phyloP scores from a whole-genome alignment of 257 asterid species.

The Rauvolfia tetraphylla region DNA sequence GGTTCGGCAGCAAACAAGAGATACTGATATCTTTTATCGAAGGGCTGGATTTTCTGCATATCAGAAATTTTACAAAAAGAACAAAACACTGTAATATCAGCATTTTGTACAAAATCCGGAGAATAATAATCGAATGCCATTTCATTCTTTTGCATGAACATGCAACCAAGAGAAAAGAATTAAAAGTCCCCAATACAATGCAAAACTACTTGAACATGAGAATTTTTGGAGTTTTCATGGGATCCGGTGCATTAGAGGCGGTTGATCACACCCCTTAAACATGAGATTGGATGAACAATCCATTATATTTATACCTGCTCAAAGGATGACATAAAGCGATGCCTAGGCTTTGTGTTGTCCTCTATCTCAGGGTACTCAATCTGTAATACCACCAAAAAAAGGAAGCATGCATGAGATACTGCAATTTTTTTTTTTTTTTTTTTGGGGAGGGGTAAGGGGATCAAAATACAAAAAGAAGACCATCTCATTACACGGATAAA shows the following conservation, averaged over 20 bases:
- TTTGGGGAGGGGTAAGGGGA: fast-evolving
- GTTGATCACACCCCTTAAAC: not conserved
- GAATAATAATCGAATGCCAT: not conserved
- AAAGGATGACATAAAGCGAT: constrained; percentile 95
- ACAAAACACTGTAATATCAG: not conserved
- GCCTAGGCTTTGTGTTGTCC: constrained; percentile 94
- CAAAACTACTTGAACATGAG: not conserved
- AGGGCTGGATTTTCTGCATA: constrained; percentile 73
- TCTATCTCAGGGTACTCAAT: constrained; percentile 99
- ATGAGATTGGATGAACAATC: not conserved
- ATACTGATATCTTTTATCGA: constrained; percentile 82
- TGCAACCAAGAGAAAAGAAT: not conserved
- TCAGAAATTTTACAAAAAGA: not conserved
- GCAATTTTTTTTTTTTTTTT: not conserved
- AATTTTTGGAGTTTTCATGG: not conserved
- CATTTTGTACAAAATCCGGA: not conserved
- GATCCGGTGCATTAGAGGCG: too few species aligned
- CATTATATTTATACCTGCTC: constrained; percentile 77
- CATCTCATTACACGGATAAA: not conserved
- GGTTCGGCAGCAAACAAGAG: constrained; percentile 97
- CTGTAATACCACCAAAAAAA: constrained; percentile 31
- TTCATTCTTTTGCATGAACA: not conserved
- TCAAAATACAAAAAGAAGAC: not conserved
- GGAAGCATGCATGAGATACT: not conserved
- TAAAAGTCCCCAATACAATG: not conserved